Base-by-base conservation (phyloP, 257 asterid species). In the Lycium barbarum region DNA sequence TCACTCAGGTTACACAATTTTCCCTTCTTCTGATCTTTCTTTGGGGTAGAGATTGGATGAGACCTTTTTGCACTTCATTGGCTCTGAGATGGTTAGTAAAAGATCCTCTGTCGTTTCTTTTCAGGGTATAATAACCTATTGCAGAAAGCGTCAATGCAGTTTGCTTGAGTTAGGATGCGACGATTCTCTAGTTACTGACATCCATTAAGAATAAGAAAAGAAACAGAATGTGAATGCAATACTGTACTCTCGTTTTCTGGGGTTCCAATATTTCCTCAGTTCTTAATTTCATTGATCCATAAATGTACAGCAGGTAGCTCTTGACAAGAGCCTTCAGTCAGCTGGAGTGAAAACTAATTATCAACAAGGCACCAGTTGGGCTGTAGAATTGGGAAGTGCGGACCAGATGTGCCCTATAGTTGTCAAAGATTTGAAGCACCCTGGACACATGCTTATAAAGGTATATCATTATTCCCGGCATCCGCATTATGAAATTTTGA, bases 401-500 rank as follows among this genome's bases (percentile, higher is more conserved):
- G 88, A 87, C 83, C 91, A 90, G 82, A 67, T 85, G 6, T 95
- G 94, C 87, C 99, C 99, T 80, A 93, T 96, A 70, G 73, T 93
- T 49, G 97, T 96, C 79, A 93, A 95, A 90, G 98, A 96, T 88
- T 93, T 96, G 12, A 92, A 93, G 38, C 91, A 86, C 74, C 98
- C 98, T 6, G 96, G 97, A 14, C 95, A 88, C 87, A 90, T 96
- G 98, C 95, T 96, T 71, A 96, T 96, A 82, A 93, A 95, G 98
- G 99, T 95, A 86, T 58, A 49, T 66, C 58, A 54, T 54, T 47
- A 14, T 58, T 22, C 66, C 40, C 38, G 33, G 26, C 38, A 7
- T 53, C 38, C n/a, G 9, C 35, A n/a, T 14, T 79, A 49, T 84
- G 36, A 7, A 63, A 73, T 54, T 65, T 62, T 18, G 38, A 13